Conservation (phyloP, 345 rosid species). For the Populus euphratica region DNA sequence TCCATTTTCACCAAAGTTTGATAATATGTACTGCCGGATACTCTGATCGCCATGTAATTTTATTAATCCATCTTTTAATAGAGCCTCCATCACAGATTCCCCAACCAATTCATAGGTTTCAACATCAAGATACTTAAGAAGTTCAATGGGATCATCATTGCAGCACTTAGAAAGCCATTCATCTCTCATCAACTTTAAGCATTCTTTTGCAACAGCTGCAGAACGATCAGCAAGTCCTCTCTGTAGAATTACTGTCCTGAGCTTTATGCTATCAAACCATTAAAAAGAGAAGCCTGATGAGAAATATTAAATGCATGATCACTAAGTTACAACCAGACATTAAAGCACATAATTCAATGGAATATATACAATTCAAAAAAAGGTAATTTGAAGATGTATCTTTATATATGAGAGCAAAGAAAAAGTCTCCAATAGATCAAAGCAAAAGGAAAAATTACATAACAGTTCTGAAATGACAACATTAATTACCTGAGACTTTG, state of each 20-base stretch:
- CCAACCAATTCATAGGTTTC: conserved; percentile 88
- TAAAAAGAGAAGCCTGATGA: not conserved
- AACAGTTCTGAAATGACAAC: not conserved
- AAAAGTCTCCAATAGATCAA: not conserved
- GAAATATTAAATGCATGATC: not conserved
- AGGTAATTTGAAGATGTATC: not conserved
- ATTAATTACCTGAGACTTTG: conserved; percentile 75
- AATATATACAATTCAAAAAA: not conserved
- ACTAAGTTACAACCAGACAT: not conserved
- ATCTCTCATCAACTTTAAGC: conserved; percentile 75
- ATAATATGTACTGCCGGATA: conserved; percentile 50
- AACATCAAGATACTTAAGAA: conserved; percentile 89
- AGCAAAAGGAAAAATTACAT: not conserved
- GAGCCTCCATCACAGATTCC: conserved; percentile 72
- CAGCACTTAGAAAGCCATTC: conserved; percentile 81
- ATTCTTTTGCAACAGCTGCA: conserved; percentile 70
- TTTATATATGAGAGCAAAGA: not conserved
- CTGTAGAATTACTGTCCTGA: conserved; percentile 70
- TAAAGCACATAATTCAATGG: not conserved
- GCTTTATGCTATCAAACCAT: conserved; percentile 65
- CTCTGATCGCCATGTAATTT: conserved; percentile 47
- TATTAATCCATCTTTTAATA: conserved; percentile 57
- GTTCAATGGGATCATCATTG: conserved; percentile 65
- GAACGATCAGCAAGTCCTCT: conserved; percentile 95
- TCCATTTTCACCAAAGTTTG: conserved; percentile 37